Evolutionary conservation across 306 rosid genomes (phyloP).

Genomic region (Argentina anserina): DNA sequence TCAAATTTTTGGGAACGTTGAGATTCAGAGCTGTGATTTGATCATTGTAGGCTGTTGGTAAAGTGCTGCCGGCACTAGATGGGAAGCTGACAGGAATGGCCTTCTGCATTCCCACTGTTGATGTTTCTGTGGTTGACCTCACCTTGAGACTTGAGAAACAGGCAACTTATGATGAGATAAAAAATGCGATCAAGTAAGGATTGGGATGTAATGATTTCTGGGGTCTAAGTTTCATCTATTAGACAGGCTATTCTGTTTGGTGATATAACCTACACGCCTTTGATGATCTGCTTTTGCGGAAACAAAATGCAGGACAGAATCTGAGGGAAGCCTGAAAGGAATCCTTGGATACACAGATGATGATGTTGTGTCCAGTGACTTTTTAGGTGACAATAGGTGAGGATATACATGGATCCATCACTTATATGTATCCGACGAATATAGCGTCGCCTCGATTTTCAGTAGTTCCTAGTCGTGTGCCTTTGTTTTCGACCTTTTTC

Average conservation of each 20-base stretch:
- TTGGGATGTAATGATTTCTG: background rate
- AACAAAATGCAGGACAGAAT: conserved; percentile 55
- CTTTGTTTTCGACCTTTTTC: background rate
- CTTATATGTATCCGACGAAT: no score
- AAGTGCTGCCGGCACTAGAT: conserved; percentile 71
- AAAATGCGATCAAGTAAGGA: conserved; percentile 70
- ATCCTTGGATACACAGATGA: conserved; percentile 79
- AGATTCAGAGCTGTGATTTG: background rate
- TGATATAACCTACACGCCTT: background rate
- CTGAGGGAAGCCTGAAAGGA: conserved; percentile 77
- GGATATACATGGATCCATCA: no score
- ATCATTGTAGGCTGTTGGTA: conserved; percentile 67
- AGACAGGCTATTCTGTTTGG: background rate
- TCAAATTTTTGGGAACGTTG: background rate
- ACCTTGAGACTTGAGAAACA: conserved; percentile 76
- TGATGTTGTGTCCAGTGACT: conserved; percentile 76
- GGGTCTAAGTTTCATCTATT: no score
- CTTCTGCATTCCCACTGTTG: conserved; percentile 79
- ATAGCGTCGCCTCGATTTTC: no score
- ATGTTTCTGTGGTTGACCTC: conserved; percentile 91
- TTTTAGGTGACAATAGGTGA: conserved; percentile 83
- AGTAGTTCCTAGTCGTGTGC: background rate
- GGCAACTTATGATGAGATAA: conserved; percentile 73
- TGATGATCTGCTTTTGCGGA: background rate
- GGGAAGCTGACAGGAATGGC: conserved; percentile 94